A percentile compares a stretch with the other conserved stretches of the same genome.
Evolutionary conservation across 1,284 basidiomycete genomes (phyloP).

Genomic region (Fistulinella staudtii): DNA sequence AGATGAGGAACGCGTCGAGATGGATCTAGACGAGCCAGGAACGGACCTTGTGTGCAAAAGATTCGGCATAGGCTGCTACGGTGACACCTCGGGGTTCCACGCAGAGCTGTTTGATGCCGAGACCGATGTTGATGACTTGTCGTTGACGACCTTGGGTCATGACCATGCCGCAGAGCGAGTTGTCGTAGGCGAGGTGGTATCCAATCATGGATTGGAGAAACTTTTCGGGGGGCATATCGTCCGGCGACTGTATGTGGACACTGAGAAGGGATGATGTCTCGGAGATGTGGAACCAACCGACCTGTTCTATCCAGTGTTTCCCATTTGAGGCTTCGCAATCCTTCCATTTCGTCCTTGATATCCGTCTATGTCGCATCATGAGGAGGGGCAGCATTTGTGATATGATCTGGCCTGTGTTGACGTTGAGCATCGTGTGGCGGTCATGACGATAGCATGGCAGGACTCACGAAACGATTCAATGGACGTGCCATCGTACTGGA

Average conservation of each 20-base stretch:
- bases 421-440: not conserved
- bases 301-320: conserved; percentile 80
- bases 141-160: conserved; percentile 74
- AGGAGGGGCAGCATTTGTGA: conserved; percentile 71
- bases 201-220: conserved; percentile 71
- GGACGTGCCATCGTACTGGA: conserved; percentile 50
- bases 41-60: conserved; percentile 67
- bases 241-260: conserved; percentile 25
- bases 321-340: conserved; percentile 57
- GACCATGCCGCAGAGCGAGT: conserved; percentile 71
- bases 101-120: conserved; percentile 64
- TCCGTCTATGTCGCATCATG: conserved; percentile 79
- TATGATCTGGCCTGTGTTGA: conserved; percentile 55
- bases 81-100: conserved; percentile 56
- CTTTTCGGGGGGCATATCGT: conserved; percentile 58
- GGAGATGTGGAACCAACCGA: conserved; percentile 33
- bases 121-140: conserved; percentile 72
- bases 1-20: too few relatives aligned
- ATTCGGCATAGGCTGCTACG: conserved; percentile 62
- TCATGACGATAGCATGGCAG: not conserved
- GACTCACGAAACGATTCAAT: conserved; percentile 64
- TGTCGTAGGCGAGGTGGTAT: conserved; percentile 66
- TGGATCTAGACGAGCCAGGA: too few relatives aligned
- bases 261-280: not conserved
- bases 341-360: conserved; percentile 69